Conservation (phyloP, 2,329 filamentous ascomycete genomes). For the Sphaerulina populicola region DNA sequence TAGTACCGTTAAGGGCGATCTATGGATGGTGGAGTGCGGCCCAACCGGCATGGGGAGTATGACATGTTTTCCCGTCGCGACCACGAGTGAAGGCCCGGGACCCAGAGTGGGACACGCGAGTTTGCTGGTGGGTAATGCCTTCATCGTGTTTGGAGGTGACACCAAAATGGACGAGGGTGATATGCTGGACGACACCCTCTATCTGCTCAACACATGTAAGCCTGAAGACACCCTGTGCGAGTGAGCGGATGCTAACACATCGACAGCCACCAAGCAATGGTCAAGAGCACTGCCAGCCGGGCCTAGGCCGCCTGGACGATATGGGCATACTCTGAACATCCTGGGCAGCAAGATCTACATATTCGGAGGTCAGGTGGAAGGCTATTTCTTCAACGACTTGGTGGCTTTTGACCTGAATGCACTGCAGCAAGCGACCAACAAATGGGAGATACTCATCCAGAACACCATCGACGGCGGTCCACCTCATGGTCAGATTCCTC, state of each 20-base stretch:
- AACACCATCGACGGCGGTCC: slow-evolving; percentile 58
- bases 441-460: slow-evolving; percentile 85
- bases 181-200: slow-evolving; percentile 85
- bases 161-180: slow-evolving; percentile 94
- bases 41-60: slow-evolving; percentile 54
- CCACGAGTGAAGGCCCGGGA: slow-evolving; percentile 86
- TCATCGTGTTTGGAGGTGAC: slow-evolving; percentile 97
- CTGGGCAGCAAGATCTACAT: slow-evolving; percentile 94
- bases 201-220: slow-evolving; percentile 95
- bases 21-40: slow-evolving; percentile 95
- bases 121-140: slow-evolving; percentile 91
- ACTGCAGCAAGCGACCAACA: slow-evolving; percentile 79
- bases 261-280: slow-evolving; percentile 88
- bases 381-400: slow-evolving; percentile 95
- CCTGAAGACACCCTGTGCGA: slow-evolving; percentile 16
- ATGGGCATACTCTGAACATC: slow-evolving; percentile 94
- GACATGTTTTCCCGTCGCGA: slow-evolving; percentile 83
- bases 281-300: slow-evolving; percentile 85
- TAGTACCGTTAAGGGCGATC: slow-evolving; percentile 87
- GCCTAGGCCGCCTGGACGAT: slow-evolving; percentile 76
- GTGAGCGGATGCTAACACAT: slow-evolving; percentile 1
- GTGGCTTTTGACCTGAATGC: slow-evolving; percentile 94
- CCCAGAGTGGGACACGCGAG: slow-evolving; percentile 91
- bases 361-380: slow-evolving; percentile 95
- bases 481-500: slow-evolving; percentile 61